Evolutionary conservation across 176 grass and related monocot species (phyloP).

Genomic region (Juncus inflexus): DNA sequence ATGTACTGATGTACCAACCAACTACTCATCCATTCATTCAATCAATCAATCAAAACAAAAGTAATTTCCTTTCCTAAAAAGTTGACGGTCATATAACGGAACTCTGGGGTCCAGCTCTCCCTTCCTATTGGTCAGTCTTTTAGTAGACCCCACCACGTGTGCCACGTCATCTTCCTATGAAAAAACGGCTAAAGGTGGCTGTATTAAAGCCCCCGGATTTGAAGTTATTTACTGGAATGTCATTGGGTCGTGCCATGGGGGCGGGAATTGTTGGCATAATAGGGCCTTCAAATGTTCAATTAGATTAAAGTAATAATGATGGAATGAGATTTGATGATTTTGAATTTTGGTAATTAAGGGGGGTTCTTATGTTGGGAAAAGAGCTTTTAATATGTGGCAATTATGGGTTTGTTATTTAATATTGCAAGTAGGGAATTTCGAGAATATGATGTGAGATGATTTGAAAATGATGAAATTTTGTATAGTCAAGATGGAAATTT

Average conservation of each 20-base stretch:
- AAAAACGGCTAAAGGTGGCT: constrained; percentile 1
- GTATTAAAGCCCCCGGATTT: neutral
- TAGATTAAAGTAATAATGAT: too few relatives aligned
- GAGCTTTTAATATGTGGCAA: too few relatives aligned
- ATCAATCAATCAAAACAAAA: neutral
- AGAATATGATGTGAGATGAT: too few relatives aligned
- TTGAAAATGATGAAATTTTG: too few relatives aligned
- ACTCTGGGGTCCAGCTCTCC: neutral
- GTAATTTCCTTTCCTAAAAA: too few relatives aligned
- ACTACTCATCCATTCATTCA: neutral
- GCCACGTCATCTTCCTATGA: neutral
- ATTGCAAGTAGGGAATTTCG: too few relatives aligned
- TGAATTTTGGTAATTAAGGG: too few relatives aligned
- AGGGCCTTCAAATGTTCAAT: neutral
- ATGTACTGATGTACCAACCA: neutral
- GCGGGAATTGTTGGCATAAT: constrained; percentile 29
- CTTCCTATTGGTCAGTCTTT: neutral
- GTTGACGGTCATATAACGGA: constrained; percentile 13
- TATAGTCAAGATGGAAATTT: too few relatives aligned
- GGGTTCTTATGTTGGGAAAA: too few relatives aligned
- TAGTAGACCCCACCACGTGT: constrained; percentile 25
- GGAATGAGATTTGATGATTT: too few relatives aligned
- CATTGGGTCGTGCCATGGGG: neutral
- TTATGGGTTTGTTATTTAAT: too few relatives aligned
- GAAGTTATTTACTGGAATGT: constrained; percentile 15